Conservation (phyloP, 495 filamentous ascomycete species). For the Penicillium coprophilum region DNA sequence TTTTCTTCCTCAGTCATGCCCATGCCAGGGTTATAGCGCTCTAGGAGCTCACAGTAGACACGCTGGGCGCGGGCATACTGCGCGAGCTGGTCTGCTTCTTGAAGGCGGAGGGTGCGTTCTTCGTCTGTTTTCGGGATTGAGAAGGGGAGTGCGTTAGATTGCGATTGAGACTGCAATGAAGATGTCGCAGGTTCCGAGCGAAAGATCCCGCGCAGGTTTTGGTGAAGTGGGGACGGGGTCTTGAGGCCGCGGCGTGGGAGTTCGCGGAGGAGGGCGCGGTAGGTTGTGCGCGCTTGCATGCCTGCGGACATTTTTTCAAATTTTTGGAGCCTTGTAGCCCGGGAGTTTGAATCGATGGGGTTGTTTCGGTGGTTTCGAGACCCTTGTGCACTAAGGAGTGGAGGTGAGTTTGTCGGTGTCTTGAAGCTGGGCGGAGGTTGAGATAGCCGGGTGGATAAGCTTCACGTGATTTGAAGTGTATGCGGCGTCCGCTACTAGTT, state of each 20-base stretch:
- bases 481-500: neutral
- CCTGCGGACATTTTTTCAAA: constrained; percentile 23
- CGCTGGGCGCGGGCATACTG: constrained; percentile 81
- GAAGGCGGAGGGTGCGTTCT: constrained; percentile 33
- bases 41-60: constrained; percentile 72
- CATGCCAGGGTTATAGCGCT: constrained; percentile 92
- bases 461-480: constrained; percentile 3
- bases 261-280: constrained; percentile 88
- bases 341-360: neutral
- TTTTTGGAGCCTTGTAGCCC: neutral
- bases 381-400: neutral
- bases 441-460: neutral
- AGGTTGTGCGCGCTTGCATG: constrained; percentile 68
- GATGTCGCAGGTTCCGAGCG: constrained; percentile 23
- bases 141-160: constrained; percentile 11
- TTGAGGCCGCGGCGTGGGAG: constrained; percentile 68
- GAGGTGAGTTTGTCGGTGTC: neutral
- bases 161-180: neutral
- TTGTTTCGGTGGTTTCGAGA: neutral
- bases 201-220: constrained; percentile 55
- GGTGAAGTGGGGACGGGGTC: constrained; percentile 58
- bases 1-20: constrained; percentile 80
- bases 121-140: constrained; percentile 16
- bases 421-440: neutral
- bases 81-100: constrained; percentile 71